Percentiles rank a stretch among this genome's conserved stretches.
These are phyloP conservation scores for Gardenia jasminoides DNA, from an alignment of 257 asterid genomes.

Conservation along the genomic window DNA sequence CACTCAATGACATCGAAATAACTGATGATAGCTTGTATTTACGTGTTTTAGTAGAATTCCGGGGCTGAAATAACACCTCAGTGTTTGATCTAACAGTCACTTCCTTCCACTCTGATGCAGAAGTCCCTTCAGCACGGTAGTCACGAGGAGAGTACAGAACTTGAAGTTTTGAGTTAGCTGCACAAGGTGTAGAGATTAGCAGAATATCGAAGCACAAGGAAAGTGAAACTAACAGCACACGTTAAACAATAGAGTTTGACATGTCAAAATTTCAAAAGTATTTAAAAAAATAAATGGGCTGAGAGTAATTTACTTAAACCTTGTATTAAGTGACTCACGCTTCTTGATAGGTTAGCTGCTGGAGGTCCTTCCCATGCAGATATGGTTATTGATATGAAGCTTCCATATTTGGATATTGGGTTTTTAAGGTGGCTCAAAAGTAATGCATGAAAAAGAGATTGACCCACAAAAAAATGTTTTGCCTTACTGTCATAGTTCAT, in stretches of 20 bases:
- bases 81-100: slow-evolving; percentile 71
- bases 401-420: neutral
- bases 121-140: slow-evolving; percentile 59
- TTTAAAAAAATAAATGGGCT: neutral
- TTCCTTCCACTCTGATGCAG: slow-evolving; percentile 67
- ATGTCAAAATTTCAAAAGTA: neutral
- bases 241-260: neutral
- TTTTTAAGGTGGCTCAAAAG: neutral
- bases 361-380: neutral
- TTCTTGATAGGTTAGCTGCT: neutral
- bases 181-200: slow-evolving; percentile 17
- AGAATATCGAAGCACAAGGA: slow-evolving; percentile 6
- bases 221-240: neutral
- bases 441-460: neutral
- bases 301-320: neutral
- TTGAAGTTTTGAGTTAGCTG: slow-evolving; percentile 78
- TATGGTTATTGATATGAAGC: neutral
- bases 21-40: slow-evolving; percentile 76
- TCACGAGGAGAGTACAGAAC: slow-evolving; percentile 70
- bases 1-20: slow-evolving; percentile 72
- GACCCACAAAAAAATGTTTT: neutral
- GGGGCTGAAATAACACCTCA: slow-evolving; percentile 73
- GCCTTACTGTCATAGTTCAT: neutral
- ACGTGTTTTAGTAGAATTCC: slow-evolving; percentile 50
- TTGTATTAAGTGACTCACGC: neutral